Evolutionary conservation across 148 eudicot genomes (phyloP), one percentile per base, ranked within the genome.

Genomic region (Spergularia marina): DNA sequence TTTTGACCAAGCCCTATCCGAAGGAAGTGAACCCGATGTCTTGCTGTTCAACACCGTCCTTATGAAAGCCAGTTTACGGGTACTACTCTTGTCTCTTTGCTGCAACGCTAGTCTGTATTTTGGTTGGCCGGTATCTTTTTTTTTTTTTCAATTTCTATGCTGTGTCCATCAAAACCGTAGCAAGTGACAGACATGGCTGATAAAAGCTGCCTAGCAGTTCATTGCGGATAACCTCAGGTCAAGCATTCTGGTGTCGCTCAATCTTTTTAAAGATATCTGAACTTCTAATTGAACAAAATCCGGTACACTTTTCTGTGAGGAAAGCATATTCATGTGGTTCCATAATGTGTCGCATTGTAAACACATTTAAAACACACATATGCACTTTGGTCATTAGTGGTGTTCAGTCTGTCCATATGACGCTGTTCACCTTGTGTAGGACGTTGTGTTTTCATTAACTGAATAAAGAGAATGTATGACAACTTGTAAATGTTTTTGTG

Each of bases 31-130:
- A 80, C 88, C 82, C 55, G 98, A 94, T 84, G 82, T 87, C 67
- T 21, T 87, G 56, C 73, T 89, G 65, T 91, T 87, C 82, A 94
- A 94, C 84, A 84, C 91, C 68, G 76, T 90, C 79, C 82, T 91
- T 75, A 70, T 16, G 21, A 84, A 13, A 81, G 98, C 98, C 71
- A 69, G 78, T 61, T 74, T 68, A 34, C 77, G 82, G 96, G 98
- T 90, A 86, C 68, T 68, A 15, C 15, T 52, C 76, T 58, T 73
- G 10, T 68, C 56, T 68, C 25, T 70, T 41, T 53, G 51, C 39
- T 67, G 30, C 68, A 44, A 65, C 20, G 13, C 15, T 9, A 56
- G 41, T 51, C 17, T 65, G 17, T 49, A 40, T 17, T 71, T 63
- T 68, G 13, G 12, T 34, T 70, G 65, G 52, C 44, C 51, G 23